These are phyloP conservation scores for Aureobasidium sp. DNA, from an alignment of 2,329 filamentous ascomycete species.

Conservation along the genomic window DNA sequence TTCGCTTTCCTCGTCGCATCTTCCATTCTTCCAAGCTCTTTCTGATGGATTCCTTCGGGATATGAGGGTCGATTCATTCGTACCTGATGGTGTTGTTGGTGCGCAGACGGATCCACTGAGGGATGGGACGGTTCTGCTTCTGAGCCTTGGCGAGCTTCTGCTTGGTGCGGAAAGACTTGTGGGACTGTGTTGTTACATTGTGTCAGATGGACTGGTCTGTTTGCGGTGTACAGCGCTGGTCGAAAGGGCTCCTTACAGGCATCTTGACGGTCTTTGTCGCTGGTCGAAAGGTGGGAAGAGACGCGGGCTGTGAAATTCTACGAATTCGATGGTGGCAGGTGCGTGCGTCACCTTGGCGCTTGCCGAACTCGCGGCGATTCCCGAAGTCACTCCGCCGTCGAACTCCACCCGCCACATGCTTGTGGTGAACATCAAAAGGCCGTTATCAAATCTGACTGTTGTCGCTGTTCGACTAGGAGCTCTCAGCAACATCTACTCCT, in stretches of 20 bases:
- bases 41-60: not conserved
- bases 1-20: not conserved
- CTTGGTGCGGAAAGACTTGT: constrained; percentile 99
- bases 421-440: not conserved
- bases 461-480: not conserved
- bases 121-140: constrained; percentile 99
- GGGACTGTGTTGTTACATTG: constrained; percentile 58
- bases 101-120: constrained; percentile 98
- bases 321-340: constrained; percentile 7
- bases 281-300: constrained; percentile 14
- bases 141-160: constrained; percentile 99
- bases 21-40: constrained; percentile 1
- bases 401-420: not conserved
- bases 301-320: constrained; percentile 10
- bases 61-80: constrained; percentile 34
- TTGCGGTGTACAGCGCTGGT: not conserved
- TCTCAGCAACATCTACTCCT: not conserved
- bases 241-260: constrained; percentile 18
- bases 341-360: constrained; percentile 13
- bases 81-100: constrained; percentile 99
- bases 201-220: not conserved
- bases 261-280: constrained; percentile 20
- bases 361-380: constrained; percentile 12
- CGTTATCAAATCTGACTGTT: not conserved
- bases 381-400: not conserved